Evolutionary conservation across 495 filamentous ascomycete species (phyloP), one percentile per base, ranked within the genome.

Genomic region (Xylaria flabelliformis): DNA sequence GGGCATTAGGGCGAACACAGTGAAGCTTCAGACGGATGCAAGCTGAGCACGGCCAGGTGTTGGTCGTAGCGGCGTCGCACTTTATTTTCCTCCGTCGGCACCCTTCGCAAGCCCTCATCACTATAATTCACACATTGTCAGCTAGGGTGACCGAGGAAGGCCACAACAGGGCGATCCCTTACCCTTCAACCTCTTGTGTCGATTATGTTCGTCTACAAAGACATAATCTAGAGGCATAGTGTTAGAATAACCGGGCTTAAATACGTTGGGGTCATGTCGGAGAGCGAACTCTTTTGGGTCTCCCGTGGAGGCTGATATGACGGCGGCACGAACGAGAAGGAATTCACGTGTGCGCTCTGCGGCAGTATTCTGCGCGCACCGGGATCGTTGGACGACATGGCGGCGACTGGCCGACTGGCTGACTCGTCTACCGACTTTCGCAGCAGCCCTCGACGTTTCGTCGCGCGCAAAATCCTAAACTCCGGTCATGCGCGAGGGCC

Each of bases 151-250:
- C 9, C 19, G 61, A 58, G 41, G 19, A 67, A 46, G 12, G 24
- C 8, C 17, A 26, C 34, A 32, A 26, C 55, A 29, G 29, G n/a
- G 44, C 53, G 51, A 70, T 53, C 65, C 56, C 82, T 77, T 89
- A 97, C 95, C 95, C 86, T 99, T 99, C 67, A 98, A 84, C 73
- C 96, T 88, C 84, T 98, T 98, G 83, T 99, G 96, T 56, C 96
- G 90, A 82, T 98, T 99, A 80, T 99, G 95, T 82, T 99, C 96
- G 81, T 99, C 97, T 64, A 99, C 96, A 77, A 99, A 99, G 59
- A 99, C 96, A 92, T 97, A 99, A 78, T 97, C 95, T 98, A 74
- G 34, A 72, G 68, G 48, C 42, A 71, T 15, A 46, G 41, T 8
- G 75, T 76, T 72, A 81, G 77, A 76, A 74, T 32, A 66, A 58